Base-by-base conservation (phyloP, 164 flowering plant species). In the Aristolochia fimbriata region DNA sequence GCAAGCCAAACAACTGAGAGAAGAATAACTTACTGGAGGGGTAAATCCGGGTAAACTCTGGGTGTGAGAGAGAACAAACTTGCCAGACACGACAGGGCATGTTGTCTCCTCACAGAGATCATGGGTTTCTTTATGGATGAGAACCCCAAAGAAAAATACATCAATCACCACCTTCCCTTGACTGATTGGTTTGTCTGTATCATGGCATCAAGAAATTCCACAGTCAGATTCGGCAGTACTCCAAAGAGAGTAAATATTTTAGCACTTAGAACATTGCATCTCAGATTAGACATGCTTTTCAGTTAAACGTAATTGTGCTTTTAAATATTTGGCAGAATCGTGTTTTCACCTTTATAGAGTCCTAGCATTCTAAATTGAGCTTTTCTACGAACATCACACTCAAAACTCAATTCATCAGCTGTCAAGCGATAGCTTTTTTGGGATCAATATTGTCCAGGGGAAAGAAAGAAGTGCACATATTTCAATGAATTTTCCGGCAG, bases 61-160 rank as follows among this genome's bases (percentile, higher is more conserved):
- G 41, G 81, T 46, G 73, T 85, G 98, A 54, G 89, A 59, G 51
- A 89, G 69, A 49, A 80, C 70, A 58, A 92, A 92, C 53, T 83
- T 83, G 23, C 96, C 96, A 53, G 55, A 52, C 49, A 77, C 51
- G 51, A 81, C 71, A 41, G 98, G 98, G 78, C 96, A 89, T 33
- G 89, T 62, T 43, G 96, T 87, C 79, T 87, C 83, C 12, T 15
- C 59, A 59, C 96, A 86, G 51, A 88, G 83, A 61, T 88, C 83
- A 72, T 79, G 83, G 12, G 69, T 72, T 71, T 88, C 93, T 30
- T 64, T 66, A 60, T 83, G 81, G 43, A 86, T 70, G 56, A 67
- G 81, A 59, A 70, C 45, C 23, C 92, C 88, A 33, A 79, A 84
- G 65, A 68, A 84, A 1, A 77, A 68, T 47, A 88, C 91, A 15